Base-by-base conservation (phyloP, 345 rosid genomes). In the Zanthoxylum bungeanum region DNA sequence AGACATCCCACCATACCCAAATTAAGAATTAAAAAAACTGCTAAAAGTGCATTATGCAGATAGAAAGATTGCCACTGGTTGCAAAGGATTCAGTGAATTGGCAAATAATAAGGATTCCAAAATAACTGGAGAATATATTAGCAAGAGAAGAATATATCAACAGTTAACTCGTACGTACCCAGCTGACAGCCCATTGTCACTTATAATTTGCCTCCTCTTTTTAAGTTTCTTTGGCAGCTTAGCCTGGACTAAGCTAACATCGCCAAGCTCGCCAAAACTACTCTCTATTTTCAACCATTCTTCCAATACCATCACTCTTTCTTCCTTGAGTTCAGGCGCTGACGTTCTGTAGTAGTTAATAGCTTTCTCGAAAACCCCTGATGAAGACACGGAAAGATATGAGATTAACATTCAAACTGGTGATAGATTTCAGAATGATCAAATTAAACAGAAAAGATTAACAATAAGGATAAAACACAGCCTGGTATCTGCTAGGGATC, bases 141-240 rank as follows among this genome's bases (percentile, higher is more conserved):
- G 40, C 1, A 60, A 12, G 16, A 50, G 59, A 49, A 42, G 16
- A 2, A 33, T 21, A 46, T 27, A 42, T 55, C 52, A 27, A 36
- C 24, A 44, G 27, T 7, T 34, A 17, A 50, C 12, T 4, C 70
- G 57, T 24, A 77, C 93, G 67, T 87, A 93, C 97, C 94, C 93
- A 25, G 86, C 5, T 56, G 40, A 58, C 28, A 79, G 78, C 19
- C 92, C 97, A 44, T 89, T 97, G 59, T 90, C 93, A 21, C 87
- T 78, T 0, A 71, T 47, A 39, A 87, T 77, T 39, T 76, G 87
- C 75, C 85, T 85, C 82, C 88, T 86, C 87, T 85, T 88, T 78
- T 92, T 94, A 60, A 92, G 91, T 79, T 94, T 92, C 88, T 90
- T 90, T 1, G 98, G 98, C 42, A 85, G 75, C 72, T 90, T 92